Conservation (phyloP, 73 alveolate species). For the Paramecium sexaurelia region DNA sequence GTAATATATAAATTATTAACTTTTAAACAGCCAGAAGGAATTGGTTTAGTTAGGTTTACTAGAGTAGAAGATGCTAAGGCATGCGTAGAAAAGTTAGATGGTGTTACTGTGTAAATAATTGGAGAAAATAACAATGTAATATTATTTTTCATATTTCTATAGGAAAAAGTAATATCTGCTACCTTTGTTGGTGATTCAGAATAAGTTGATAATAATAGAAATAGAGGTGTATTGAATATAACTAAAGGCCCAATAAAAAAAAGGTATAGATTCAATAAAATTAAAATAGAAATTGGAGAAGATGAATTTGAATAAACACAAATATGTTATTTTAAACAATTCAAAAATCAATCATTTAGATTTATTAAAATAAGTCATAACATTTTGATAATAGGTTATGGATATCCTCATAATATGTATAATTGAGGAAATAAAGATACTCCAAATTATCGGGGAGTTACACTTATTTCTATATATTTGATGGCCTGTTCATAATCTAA, state of each 20-base stretch:
- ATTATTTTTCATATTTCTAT: background rate
- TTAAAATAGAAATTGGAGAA: background rate
- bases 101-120: background rate
- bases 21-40: slow-evolving; percentile 35
- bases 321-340: background rate
- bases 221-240: background rate
- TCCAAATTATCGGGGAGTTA: slow-evolving; percentile 16
- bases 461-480: background rate
- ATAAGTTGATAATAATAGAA: background rate
- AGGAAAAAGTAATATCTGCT: slow-evolving; percentile 14
- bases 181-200: background rate
- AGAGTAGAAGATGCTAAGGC: slow-evolving; percentile 30
- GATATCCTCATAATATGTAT: background rate
- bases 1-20: background rate
- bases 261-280: background rate
- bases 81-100: slow-evolving; percentile 27
- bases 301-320: slow-evolving; percentile 17
- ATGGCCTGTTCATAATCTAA: background rate
- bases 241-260: background rate
- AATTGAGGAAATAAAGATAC: background rate
- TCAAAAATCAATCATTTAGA: slow-evolving; percentile 13
- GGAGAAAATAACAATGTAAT: slow-evolving; percentile 15
- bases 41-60: background rate
- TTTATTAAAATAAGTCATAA: background rate
- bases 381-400: background rate